Base-by-base conservation (phyloP, 2,329 filamentous ascomycete genomes). In the Eutypella sp. region DNA sequence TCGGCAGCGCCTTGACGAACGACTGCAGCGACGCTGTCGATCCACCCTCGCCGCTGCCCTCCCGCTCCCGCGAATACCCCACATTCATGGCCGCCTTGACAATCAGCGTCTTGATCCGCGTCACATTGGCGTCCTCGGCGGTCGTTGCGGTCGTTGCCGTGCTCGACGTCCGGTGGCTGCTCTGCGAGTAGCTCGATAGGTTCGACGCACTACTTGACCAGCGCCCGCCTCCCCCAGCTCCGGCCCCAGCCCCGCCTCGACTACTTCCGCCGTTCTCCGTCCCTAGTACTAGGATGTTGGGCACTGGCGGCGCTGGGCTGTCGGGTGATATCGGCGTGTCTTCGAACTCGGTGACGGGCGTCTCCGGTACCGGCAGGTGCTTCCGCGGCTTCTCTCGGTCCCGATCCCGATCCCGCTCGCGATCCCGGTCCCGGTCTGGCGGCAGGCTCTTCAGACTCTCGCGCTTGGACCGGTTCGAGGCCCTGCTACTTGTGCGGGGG, bases 261-360 rank as follows among this genome's bases (percentile, higher is more conserved):
- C 39, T 16, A 34, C 31, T 24, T 20, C 47, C 73, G n/a, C 73
- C 69, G 31, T 70, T 69, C 20, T 81, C 78, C 4, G 89, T 86
- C 3, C 89, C 89, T 0, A 96, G 77, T 0, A 96, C 84, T 42
- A 96, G 76, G 55, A 96, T 96, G 59, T 96, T 95, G 5, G 89
- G 91, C 45, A 90, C 79, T 33, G 82, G 84, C 0, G 84, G 80
- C 7, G 79, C 85, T 38, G 84, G 81, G 53, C 87, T 87, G 46
- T 92, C 88, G 0, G 87, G 86, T 0, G 90, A 95, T 37, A 89
- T 80, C 4, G 88, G 84, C 0, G 86, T 89, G 61, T 97, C 91
- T 64, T 96, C 92, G 57, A 96, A 96, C 55, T 96, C 90, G 4
- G 91, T 97, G 1, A 92, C 92, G 0, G 91, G 91, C 0, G 91